phyloP scores from a whole-genome alignment of 148 eudicot genomes.

The Hydrangea macrophylla region DNA sequence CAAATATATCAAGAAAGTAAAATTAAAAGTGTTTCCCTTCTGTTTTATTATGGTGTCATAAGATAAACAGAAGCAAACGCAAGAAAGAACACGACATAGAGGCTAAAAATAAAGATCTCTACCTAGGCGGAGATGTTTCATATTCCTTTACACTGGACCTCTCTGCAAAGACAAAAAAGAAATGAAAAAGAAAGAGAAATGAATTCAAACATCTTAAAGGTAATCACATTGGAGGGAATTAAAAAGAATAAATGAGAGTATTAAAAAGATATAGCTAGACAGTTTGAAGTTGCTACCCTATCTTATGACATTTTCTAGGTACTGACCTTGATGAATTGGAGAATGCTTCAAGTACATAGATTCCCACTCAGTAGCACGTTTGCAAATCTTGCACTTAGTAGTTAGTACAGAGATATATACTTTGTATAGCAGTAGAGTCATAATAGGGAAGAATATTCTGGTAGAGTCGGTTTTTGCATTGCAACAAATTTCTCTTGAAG shows the following conservation, averaged over 20 bases:
- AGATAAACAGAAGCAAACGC: not conserved
- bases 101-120: slow-evolving; percentile 7
- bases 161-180: slow-evolving; percentile 34
- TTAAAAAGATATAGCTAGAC: not conserved
- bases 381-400: too few species aligned
- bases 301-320: slow-evolving; percentile 1
- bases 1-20: not conserved
- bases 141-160: slow-evolving; percentile 36
- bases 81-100: not conserved
- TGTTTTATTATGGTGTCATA: not conserved
- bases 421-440: too few species aligned
- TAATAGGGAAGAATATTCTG: too few species aligned
- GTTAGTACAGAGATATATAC: too few species aligned
- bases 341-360: not conserved
- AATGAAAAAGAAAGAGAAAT: slow-evolving; percentile 7
- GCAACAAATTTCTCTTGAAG: too few species aligned
- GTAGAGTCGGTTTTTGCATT: too few species aligned
- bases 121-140: slow-evolving; percentile 58
- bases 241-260: slow-evolving; percentile 7
- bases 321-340: not conserved
- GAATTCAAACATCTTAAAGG: slow-evolving; percentile 1
- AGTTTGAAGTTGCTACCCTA: not conserved
- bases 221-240: not conserved
- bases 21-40: not conserved
- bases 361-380: not conserved